Evolutionary conservation across 2,329 filamentous ascomycete species (phyloP).

Genomic region (Dryadomyces sulphureus): DNA sequence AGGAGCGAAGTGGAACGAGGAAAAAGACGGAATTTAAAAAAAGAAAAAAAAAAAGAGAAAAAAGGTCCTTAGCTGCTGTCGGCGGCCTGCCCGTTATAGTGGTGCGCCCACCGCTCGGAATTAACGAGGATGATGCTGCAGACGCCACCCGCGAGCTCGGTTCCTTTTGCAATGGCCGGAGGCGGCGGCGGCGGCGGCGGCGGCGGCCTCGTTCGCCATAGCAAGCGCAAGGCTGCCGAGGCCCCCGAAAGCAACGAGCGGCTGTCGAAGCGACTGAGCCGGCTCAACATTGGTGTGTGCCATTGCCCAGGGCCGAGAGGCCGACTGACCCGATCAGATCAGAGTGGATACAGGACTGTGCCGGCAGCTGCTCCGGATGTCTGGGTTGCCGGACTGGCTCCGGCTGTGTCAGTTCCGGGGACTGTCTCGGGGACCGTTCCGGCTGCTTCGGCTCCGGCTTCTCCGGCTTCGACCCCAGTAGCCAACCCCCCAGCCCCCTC

Average conservation of each 20-base stretch:
- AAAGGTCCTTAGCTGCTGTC: too few species aligned
- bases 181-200: neutral
- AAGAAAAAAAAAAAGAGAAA: neutral
- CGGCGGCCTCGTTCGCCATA: slow-evolving; percentile 13
- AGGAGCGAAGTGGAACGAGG: neutral
- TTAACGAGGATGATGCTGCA: slow-evolving; percentile 6
- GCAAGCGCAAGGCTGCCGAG: slow-evolving; percentile 47
- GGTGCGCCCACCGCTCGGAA: neutral
- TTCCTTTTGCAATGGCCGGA: too few species aligned
- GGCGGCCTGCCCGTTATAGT: neutral
- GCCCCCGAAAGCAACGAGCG: slow-evolving; percentile 46
- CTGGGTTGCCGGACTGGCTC: slow-evolving; percentile 8
- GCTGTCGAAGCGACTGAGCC: slow-evolving; percentile 69
- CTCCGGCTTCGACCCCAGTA: neutral
- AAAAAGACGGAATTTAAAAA: neutral
- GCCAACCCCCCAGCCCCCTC: neutral
- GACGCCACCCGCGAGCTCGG: neutral
- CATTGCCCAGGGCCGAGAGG: neutral
- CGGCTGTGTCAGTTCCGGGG: neutral
- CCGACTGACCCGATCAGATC: slow-evolving; percentile 27
- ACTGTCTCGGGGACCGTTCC: too few species aligned
- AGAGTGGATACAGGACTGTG: slow-evolving; percentile 49
- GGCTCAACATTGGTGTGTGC: slow-evolving; percentile 60
- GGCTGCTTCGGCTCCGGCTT: too few species aligned
- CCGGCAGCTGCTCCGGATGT: slow-evolving; percentile 41